Base-by-base conservation (phyloP, 2,329 filamentous ascomycete species). In the Verticillium dahliae region DNA sequence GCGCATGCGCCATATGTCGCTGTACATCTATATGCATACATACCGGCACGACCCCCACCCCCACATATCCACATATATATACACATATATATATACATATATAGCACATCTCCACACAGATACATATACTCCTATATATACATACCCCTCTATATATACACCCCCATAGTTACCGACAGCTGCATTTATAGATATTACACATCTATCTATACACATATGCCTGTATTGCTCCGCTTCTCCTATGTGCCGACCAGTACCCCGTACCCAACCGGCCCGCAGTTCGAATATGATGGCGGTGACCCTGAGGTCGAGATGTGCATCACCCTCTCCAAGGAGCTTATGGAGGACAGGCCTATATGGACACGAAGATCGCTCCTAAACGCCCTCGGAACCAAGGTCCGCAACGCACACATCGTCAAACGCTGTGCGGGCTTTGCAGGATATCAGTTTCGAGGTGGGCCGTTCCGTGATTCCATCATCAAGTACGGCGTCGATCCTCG, bases 361-460 rank as follows among this genome's bases (percentile, higher is more conserved):
- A 97, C 94, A 3, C 86, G 93, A 0, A 87, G 94, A 22, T 90
- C 89, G 2, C 81, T 97, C 14, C 82, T 89, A 68, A 97, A 97
- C 74, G 82, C 84, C 59, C 80, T 97, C 35, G 77, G 75, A 2
- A 76, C 76, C 57, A 77, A 76, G 57, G 77, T 79, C 33, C 79
- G 78, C 54, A 79, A 81, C 63, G 85, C 80, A 72, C 83, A 83
- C 62, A 75, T 83, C 52, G 74, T 97, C 63, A 90, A 91, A 68
- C 84, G 89, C 70, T 90, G 90, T 56, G 84, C 93, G 59, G 90
- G 92, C 65, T 94, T 95, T 69, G 87, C 91, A 4, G 92, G 90
- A 9, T 99, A 97, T 76, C 91, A 93, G 75, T 97, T 98, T 80
- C 89, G 90, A 62, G 92, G 90, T 27, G 95, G 95, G 0, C 93